These are phyloP conservation scores for Plantago major DNA, from an alignment of 257 asterid genomes.

Conservation along the genomic window DNA sequence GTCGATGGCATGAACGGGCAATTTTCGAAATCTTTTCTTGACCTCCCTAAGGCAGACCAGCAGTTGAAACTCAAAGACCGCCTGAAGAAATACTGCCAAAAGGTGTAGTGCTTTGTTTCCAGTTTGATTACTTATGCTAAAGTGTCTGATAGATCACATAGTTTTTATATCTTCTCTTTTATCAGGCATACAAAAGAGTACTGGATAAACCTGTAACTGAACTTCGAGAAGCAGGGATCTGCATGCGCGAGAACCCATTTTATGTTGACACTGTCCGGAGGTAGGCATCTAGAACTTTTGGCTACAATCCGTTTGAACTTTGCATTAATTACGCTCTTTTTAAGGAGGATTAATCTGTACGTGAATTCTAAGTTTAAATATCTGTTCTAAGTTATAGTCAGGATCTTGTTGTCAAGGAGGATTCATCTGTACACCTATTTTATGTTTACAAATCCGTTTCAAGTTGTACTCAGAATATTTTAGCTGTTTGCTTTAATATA, in stretches of 20 bases:
- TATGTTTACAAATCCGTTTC: conserved; percentile 11
- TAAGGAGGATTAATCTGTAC: conserved; percentile 16
- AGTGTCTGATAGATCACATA: conserved; percentile 17
- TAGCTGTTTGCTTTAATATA: conserved; percentile 22
- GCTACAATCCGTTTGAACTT: conserved; percentile 12
- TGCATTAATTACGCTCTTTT: neutral
- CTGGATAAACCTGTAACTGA: conserved; percentile 88
- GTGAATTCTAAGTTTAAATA: conserved; percentile 8
- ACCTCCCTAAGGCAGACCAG: conserved; percentile 87
- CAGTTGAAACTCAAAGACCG: conserved; percentile 89
- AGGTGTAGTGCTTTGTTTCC: conserved; percentile 42
- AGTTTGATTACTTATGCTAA: conserved; percentile 17
- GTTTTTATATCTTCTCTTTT: conserved; percentile 19
- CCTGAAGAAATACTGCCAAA: conserved; percentile 92
- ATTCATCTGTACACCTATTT: conserved; percentile 11
- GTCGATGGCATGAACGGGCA: conserved; percentile 56
- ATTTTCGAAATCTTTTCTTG: conserved; percentile 69
- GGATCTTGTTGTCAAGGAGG: conserved; percentile 4
- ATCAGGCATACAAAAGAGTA: conserved; percentile 91
- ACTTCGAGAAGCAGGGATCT: conserved; percentile 96
- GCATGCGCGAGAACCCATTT: conserved; percentile 99
- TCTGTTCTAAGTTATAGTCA: conserved; percentile 13
- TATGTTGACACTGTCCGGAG: conserved; percentile 98
- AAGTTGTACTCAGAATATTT: conserved; percentile 9
- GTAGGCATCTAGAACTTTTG: conserved; percentile 33